Conservation (phyloP, 805 yeast genomes). For the Candida mattraensis region DNA sequence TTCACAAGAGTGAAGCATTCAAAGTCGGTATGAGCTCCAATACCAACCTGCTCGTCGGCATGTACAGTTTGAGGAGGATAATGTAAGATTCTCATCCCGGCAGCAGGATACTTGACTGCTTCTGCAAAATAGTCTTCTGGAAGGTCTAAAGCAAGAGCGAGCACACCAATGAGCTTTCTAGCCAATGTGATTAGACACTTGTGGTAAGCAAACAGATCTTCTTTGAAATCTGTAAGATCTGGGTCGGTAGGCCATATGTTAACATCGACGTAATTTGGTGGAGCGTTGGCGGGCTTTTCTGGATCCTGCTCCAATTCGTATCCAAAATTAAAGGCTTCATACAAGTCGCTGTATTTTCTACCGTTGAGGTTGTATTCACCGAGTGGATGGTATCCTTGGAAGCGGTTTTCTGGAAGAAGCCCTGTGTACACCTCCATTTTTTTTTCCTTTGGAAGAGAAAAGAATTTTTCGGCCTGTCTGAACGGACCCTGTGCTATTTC, state of each 20-base stretch:
- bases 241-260: constrained; percentile 2
- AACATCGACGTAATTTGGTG: neutral
- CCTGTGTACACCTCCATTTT: constrained; percentile 30
- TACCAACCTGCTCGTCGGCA: constrained; percentile 30
- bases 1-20: constrained; percentile 32
- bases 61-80: constrained; percentile 29
- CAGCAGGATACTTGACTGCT: constrained; percentile 27
- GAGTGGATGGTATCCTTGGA: constrained; percentile 24
- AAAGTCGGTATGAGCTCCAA: constrained; percentile 37
- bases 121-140: constrained; percentile 26
- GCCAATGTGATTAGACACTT: neutral
- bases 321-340: constrained; percentile 31
- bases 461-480: constrained; percentile 14
- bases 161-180: constrained; percentile 8
- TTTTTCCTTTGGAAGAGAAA: constrained; percentile 22
- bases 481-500: constrained; percentile 10
- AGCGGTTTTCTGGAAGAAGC: constrained; percentile 21
- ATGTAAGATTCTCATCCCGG: constrained; percentile 29
- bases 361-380: constrained; percentile 20
- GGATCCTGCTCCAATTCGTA: constrained; percentile 2
- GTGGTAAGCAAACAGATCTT: constrained; percentile 2
- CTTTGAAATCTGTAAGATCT: neutral
- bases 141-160: constrained; percentile 29
- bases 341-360: constrained; percentile 22
- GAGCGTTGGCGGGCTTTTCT: neutral